These are phyloP conservation scores for Trichoderma sp. DNA, from an alignment of 2,329 filamentous ascomycete species.

Conservation along the genomic window DNA sequence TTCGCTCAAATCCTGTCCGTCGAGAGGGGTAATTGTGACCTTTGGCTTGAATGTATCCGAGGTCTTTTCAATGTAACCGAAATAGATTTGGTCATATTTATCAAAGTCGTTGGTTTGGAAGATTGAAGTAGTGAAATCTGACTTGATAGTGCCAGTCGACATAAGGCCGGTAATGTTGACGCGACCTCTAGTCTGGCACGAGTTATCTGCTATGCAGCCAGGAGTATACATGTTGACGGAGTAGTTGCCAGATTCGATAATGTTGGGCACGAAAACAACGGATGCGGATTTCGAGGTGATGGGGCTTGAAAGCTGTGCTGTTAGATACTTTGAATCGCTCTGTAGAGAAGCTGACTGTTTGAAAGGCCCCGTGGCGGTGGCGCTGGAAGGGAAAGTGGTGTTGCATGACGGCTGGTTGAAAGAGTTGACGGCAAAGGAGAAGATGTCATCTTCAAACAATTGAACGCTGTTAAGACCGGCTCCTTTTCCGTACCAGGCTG, in stretches of 20 bases:
- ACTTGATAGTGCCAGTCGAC: constrained; percentile 52
- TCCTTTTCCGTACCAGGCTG: constrained; percentile 82
- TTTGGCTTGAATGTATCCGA: constrained; percentile 75
- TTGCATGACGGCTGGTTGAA: constrained; percentile 89
- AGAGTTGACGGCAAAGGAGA: constrained; percentile 78
- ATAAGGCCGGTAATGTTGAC: constrained; percentile 80
- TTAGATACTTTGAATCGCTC: constrained; percentile 78
- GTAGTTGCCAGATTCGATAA: constrained; percentile 89
- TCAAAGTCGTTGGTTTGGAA: constrained; percentile 95
- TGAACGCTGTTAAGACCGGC: constrained; percentile 86
- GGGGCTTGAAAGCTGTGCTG: constrained; percentile 62
- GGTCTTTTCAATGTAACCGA: constrained; percentile 78
- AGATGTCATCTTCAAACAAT: constrained; percentile 83
- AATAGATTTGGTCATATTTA: constrained; percentile 94
- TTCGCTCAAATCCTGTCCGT: constrained; percentile 62
- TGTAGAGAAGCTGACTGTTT: constrained; percentile 65
- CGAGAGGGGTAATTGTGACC: constrained; percentile 74
- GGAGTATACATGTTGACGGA: constrained; percentile 90
- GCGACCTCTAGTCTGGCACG: constrained; percentile 75
- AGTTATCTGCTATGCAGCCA: constrained; percentile 79
- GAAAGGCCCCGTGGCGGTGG: constrained; percentile 78
- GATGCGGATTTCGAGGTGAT: constrained; percentile 63
- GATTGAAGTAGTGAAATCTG: constrained; percentile 63
- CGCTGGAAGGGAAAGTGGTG: constrained; percentile 62
- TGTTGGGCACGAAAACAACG: constrained; percentile 80